These are phyloP conservation scores for Colletotrichum costaricense DNA, from an alignment of 2,329 filamentous ascomycete genomes.

Conservation along the genomic window DNA sequence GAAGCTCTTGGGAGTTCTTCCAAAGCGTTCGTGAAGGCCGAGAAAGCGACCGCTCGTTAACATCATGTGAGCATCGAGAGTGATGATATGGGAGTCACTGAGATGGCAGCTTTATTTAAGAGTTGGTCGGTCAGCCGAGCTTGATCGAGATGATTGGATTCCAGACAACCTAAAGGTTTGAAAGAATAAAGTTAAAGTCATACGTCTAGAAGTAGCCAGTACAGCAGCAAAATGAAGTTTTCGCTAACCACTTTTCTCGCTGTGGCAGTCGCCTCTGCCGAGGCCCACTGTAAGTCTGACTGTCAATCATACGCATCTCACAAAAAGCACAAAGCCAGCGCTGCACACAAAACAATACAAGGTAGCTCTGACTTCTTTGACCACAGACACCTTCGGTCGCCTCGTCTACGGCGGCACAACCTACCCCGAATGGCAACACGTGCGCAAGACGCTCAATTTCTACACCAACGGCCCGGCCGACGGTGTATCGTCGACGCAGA, in stretches of 20 bases:
- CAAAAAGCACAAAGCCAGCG: not conserved
- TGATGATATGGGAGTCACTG: too few relatives aligned
- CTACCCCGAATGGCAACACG: slow-evolving; percentile 43
- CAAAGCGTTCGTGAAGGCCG: not conserved
- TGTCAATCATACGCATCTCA: too few relatives aligned
- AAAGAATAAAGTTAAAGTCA: not conserved
- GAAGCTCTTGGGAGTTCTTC: not conserved
- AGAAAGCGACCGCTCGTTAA: too few relatives aligned
- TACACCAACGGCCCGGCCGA: slow-evolving; percentile 45
- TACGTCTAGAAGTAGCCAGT: not conserved
- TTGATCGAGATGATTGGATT: too few relatives aligned
- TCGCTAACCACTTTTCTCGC: not conserved
- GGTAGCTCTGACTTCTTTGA: not conserved
- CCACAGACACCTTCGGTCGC: slow-evolving; percentile 26
- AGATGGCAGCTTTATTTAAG: too few relatives aligned
- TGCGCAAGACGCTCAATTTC: slow-evolving; percentile 49
- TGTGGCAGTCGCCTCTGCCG: slow-evolving; percentile 5
- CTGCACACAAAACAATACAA: not conserved
- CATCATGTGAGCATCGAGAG: too few relatives aligned
- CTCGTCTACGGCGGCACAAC: slow-evolving; percentile 27
- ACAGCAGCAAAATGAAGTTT: slow-evolving; percentile 13
- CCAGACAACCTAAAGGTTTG: too few relatives aligned
- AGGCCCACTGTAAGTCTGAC: slow-evolving; percentile 14
- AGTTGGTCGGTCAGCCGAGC: too few relatives aligned
- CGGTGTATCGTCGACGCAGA: slow-evolving; percentile 44